Evolutionary conservation across 306 rosid genomes (phyloP).

Genomic region (Prunus kanzakura): DNA sequence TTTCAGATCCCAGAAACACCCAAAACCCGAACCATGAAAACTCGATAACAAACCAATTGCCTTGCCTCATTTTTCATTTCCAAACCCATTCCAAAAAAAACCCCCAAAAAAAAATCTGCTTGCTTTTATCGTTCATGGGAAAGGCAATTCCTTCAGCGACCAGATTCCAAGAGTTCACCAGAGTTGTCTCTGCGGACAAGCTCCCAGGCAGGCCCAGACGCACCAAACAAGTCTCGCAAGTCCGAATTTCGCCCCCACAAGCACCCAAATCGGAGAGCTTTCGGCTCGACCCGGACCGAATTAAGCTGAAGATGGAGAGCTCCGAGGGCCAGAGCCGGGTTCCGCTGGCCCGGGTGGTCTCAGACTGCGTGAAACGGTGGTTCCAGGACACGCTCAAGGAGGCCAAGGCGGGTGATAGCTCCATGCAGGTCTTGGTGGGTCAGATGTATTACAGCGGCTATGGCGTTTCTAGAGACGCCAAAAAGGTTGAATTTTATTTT

Average conservation of each 20-base stretch:
- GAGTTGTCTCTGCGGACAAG: conserved; percentile 45
- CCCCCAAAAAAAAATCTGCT: background rate
- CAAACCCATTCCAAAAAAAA: background rate
- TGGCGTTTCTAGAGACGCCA: conserved; percentile 61
- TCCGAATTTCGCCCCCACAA: conserved; percentile 35
- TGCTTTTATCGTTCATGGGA: conserved; percentile 35
- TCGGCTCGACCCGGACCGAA: conserved; percentile 32
- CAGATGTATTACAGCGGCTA: conserved; percentile 75
- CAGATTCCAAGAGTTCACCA: conserved; percentile 45
- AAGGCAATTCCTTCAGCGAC: conserved; percentile 55
- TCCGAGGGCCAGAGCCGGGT: conserved; percentile 34
- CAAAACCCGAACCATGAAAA: background rate
- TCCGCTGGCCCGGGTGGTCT: conserved; percentile 65
- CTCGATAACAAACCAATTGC: background rate
- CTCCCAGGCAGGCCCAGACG: conserved; percentile 28
- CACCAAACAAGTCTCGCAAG: conserved; percentile 24
- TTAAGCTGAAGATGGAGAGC: conserved; percentile 32
- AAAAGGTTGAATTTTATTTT: conserved; percentile 33
- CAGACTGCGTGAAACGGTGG: conserved; percentile 79
- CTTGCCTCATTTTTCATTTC: too few species aligned
- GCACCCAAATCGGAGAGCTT: conserved; percentile 18
- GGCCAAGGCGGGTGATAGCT: conserved; percentile 62
- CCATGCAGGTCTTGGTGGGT: conserved; percentile 17
- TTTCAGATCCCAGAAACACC: conserved; percentile 1
- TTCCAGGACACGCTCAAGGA: conserved; percentile 77